Conservation (phyloP, 257 asterid genomes). For the Cordia subcordata region DNA sequence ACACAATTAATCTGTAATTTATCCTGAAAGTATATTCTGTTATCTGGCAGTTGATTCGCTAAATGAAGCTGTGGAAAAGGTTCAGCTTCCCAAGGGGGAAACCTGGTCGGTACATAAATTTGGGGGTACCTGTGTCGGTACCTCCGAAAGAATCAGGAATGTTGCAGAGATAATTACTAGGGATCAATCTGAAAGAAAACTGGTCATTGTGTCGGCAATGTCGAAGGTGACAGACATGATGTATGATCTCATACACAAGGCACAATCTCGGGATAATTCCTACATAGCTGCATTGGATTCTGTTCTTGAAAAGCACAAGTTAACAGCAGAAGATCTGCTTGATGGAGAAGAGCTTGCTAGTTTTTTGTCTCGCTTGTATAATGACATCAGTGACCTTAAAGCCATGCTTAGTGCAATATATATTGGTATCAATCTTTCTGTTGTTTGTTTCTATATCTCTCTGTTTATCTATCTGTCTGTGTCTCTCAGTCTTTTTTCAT, state of each 20-base stretch:
- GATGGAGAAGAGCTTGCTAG: constrained; percentile 64
- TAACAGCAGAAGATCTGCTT: constrained; percentile 73
- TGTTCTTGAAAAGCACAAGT: constrained; percentile 75
- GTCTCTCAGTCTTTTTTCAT: background rate
- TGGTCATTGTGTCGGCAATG: constrained; percentile 96
- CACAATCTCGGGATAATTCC: constrained; percentile 74
- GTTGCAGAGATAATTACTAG: constrained; percentile 74
- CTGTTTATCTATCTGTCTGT: background rate
- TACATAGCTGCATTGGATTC: constrained; percentile 61
- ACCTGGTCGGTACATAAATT: constrained; percentile 95
- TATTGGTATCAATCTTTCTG: constrained; percentile 55
- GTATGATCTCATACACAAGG: constrained; percentile 84
- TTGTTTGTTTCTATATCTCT: background rate
- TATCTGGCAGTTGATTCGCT: constrained; percentile 33
- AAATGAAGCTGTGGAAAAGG: constrained; percentile 49
- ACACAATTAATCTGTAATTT: background rate
- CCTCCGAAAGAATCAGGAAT: constrained; percentile 73
- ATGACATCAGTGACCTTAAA: constrained; percentile 77
- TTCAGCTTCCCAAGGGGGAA: constrained; percentile 71
- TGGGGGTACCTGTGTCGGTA: constrained; percentile 98
- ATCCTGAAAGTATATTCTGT: background rate
- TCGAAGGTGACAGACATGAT: constrained; percentile 98
- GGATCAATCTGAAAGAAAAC: constrained; percentile 69
- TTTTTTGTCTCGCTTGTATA: constrained; percentile 57
- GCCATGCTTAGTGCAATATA: constrained; percentile 91